Base-by-base conservation (phyloP, 2,329 filamentous ascomycete genomes). In the Neophaeococcomyces aloes region DNA sequence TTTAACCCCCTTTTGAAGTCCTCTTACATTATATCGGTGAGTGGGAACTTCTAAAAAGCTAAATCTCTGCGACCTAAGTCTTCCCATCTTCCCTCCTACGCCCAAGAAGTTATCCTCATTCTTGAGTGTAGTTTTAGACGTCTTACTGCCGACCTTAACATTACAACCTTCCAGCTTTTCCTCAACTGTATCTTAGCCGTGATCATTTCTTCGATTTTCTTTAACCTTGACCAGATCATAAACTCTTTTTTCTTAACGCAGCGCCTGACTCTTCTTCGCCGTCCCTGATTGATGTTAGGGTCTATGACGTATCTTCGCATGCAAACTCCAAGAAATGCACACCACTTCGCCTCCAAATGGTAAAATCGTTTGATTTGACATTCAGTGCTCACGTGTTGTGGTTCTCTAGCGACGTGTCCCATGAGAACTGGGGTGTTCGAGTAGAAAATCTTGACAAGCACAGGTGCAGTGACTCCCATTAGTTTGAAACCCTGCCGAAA, bases 181-280 rank as follows among this genome's bases (percentile, higher is more conserved):
- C 69, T 71, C 0, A 78, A 73, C 1, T 54, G 81, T 6, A 53
- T 68, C 0, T 75, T 81, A 53, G 77, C 79, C 0, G 59, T 84
- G 4, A 74, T 83, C 45, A 67, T 72, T 2, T 79, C 79, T 5
- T 82, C 78, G 0, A 66, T 83, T 3, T 84, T 84, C 61, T 84
- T 83, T 61, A 69, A 78, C 44, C 74, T 78, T 0, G 70, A 78
- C 0, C 47, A 63, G 18, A 75, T 71, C 38, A 75, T 76, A 0
- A 66, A 61, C 1, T 80, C 79, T 7, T 60, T 84, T 0, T 83
- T 83, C 57, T n/a, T 56, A 74, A 52, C 81, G 81, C 53, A 69
- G 71, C 0, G 81, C 79, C 40, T 71, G 78, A 0, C 61, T 80
- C 3, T 84, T 83, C 65, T 72, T 83, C 39, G 66, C 78, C 1